phyloP scores from a whole-genome alignment of 192 early-diverging fungal genomes.

The Mortierella claussenii region DNA sequence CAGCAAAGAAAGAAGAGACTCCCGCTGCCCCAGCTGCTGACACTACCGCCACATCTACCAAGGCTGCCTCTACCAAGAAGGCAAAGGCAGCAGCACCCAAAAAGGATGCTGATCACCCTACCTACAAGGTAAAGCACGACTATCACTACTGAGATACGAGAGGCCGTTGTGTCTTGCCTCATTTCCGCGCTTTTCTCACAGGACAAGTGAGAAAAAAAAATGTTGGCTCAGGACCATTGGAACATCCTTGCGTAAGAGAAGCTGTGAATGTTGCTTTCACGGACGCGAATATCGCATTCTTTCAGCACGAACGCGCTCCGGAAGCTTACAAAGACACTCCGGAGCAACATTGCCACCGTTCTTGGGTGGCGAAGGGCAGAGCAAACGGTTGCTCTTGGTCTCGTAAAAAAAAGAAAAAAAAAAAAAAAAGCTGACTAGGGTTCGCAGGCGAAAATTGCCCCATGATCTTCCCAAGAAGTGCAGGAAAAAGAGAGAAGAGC shows the following conservation, averaged over 20 bases:
- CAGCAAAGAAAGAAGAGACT: slow-evolving; percentile 27
- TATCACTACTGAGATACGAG: too few species aligned
- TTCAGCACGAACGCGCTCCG: too few species aligned
- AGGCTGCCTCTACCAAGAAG: slow-evolving; percentile 28
- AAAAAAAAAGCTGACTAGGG: background rate
- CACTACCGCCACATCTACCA: slow-evolving; percentile 8
- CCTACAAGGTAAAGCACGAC: slow-evolving; percentile 55
- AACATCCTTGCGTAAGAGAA: background rate
- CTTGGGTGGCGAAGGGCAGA: too few species aligned
- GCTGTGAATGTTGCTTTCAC: background rate
- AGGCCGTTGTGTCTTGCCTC: background rate
- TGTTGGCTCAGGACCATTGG: slow-evolving; percentile 33
- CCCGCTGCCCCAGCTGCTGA: slow-evolving; percentile 20
- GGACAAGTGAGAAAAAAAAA: slow-evolving; percentile 5
- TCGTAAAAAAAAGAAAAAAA: background rate
- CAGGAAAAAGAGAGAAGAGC: background rate
- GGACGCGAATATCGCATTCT: too few species aligned
- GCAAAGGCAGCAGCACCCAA: slow-evolving; percentile 33
- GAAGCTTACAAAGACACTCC: too few species aligned
- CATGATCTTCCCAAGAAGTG: too few species aligned
- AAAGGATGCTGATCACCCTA: slow-evolving; percentile 50
- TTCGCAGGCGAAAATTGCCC: too few species aligned
- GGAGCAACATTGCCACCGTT: too few species aligned
- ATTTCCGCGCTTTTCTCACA: background rate
- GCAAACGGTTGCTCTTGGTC: too few species aligned